Base-by-base conservation (phyloP, 2,329 filamentous ascomycete genomes). In the Aspergillus melleus region DNA sequence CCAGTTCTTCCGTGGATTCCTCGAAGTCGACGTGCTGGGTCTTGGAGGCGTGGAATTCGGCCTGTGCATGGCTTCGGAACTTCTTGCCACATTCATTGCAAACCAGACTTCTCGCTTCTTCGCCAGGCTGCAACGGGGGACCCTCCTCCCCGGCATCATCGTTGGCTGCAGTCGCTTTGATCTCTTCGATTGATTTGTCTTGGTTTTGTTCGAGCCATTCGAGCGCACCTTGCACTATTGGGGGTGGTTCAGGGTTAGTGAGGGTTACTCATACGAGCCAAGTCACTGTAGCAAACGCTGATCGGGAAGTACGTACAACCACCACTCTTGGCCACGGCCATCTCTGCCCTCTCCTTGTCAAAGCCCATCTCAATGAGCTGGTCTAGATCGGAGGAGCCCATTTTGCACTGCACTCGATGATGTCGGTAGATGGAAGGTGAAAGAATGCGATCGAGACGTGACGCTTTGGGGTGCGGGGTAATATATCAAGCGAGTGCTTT, bases 71-170 rank as follows among this genome's bases (percentile, higher is more conserved):
- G 70, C 87, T 91, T 66, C 91, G 85, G 78, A 99, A 96, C 73
- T 88, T 90, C 83, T 96, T 97, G 72, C 90, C 90, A 73, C 95
- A 99, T 58, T 97, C 94, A 65, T 96, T 95, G 84, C 95, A 99
- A 54, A 96, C 84, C 57, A 98, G 86, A 52, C 92, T 96, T 70
- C 87, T 86, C 58, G 92, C 90, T 58, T 86, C 81, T 69, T 89
- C 86, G 60, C 89, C 91, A 1, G 86, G 85, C 68, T 90, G 83
- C 2, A 93, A 80, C n/a, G 86, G 84, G 5, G 87, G 84, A 11
- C 86, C 84, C 68, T 89, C 81, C 36, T 83, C 78, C 64, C 24
- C 24, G 4, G 80, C 82, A 2, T 81, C 82, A 9, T 85, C 82
- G 2, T 80, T 78, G 3, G 83, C 78, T 29, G 81, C 83, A 6